Conservation (phyloP, 208 protist genomes). For the Eutreptiella sp. region DNA sequence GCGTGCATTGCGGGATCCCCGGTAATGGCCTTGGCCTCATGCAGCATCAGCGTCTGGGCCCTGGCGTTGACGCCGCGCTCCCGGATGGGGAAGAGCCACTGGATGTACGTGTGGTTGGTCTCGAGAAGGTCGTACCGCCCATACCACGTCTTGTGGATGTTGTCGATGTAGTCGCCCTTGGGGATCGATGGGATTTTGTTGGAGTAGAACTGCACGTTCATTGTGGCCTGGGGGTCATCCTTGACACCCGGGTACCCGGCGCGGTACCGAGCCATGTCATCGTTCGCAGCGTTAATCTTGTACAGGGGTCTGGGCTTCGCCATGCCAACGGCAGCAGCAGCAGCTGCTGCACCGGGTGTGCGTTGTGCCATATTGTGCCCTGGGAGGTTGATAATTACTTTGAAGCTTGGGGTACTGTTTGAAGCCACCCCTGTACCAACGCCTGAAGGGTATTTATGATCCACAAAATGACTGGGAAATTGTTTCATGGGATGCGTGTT, state of each 20-base stretch:
- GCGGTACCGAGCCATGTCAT: constrained; percentile 16
- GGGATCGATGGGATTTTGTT: constrained; percentile 21
- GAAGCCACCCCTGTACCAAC: no score
- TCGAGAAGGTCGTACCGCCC: constrained; percentile 44
- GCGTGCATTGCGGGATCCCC: constrained; percentile 41
- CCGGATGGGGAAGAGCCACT: constrained; percentile 67
- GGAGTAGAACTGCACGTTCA: constrained; percentile 30
- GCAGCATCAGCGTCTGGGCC: constrained; percentile 51
- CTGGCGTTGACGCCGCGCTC: constrained; percentile 51
- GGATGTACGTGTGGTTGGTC: constrained; percentile 57
- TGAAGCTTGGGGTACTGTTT: no score
- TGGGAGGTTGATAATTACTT: no score
- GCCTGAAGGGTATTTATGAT: no score
- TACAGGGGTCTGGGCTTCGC: no score
- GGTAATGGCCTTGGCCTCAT: constrained; percentile 43
- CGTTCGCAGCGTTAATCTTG: no score
- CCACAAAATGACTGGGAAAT: no score
- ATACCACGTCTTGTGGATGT: constrained; percentile 44
- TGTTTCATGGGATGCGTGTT: no score
- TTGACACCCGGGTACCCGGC: constrained; percentile 17
- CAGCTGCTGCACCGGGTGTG: no score
- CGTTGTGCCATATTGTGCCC: no score
- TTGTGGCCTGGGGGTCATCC: constrained; percentile 13
- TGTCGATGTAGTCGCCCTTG: constrained; percentile 41
- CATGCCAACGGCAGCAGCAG: no score